A percentile compares a stretch with the other conserved stretches of the same genome.
Evolutionary conservation across 2,329 filamentous ascomycete genomes (phyloP).

Genomic region (Colletotrichum sp.): DNA sequence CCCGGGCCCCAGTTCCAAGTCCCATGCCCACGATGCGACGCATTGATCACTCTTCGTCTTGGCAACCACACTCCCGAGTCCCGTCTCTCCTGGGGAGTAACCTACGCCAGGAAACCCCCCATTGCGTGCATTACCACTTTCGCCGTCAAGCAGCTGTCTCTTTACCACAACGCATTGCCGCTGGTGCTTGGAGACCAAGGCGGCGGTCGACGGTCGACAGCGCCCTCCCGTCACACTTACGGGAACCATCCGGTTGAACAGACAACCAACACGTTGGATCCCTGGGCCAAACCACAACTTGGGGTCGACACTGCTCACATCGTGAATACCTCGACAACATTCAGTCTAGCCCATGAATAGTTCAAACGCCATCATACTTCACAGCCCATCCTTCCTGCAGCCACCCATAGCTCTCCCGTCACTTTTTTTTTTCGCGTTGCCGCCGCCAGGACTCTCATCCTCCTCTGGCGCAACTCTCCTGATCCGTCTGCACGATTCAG

Average conservation of each 20-base stretch:
- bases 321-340: not conserved
- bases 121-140: not conserved
- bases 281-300: not conserved
- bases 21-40: not conserved
- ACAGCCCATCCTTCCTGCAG: not conserved
- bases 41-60: not conserved
- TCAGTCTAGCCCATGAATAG: not conserved
- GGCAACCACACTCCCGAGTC: not conserved
- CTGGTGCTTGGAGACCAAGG: not conserved
- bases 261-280: not conserved
- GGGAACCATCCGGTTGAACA: not conserved
- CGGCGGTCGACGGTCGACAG: not conserved
- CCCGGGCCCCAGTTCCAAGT: not conserved
- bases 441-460: not conserved
- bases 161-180: not conserved
- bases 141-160: not conserved
- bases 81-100: not conserved
- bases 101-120: not conserved
- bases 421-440: not conserved
- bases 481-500: not conserved
- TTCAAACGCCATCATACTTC: not conserved
- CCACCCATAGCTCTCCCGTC: not conserved
- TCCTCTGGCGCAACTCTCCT: not conserved
- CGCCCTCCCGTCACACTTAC: not conserved
- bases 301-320: not conserved